A percentile compares a stretch with the other conserved stretches of the same genome.
phyloP scores from a whole-genome alignment of 129 eudicot genomes.

The Flaveria linearis region DNA sequence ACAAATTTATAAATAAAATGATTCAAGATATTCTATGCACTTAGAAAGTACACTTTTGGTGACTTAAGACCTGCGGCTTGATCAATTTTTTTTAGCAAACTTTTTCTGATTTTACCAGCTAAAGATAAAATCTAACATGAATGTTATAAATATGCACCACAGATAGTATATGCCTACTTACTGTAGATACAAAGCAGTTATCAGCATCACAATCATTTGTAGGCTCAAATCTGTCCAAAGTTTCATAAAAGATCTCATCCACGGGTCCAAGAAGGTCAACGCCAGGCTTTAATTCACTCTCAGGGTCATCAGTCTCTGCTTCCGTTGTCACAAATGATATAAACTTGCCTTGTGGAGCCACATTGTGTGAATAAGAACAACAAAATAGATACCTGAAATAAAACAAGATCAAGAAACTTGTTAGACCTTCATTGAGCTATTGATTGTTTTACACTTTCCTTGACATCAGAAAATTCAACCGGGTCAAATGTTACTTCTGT shows the following conservation, averaged over 20 bases:
- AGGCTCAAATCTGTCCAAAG: slow-evolving; percentile 80
- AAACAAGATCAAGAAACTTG: background rate
- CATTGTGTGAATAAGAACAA: slow-evolving; percentile 88
- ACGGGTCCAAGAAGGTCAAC: slow-evolving; percentile 83
- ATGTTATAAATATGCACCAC: background rate
- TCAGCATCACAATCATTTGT: slow-evolving; percentile 57
- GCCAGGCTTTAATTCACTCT: slow-evolving; percentile 87
- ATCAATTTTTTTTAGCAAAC: background rate
- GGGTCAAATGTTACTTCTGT: background rate
- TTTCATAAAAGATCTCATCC: slow-evolving; percentile 86
- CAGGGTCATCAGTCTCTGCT: slow-evolving; percentile 89
- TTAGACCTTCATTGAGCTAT: background rate
- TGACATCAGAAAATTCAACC: too few relatives aligned
- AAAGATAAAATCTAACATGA: background rate
- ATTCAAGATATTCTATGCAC: background rate
- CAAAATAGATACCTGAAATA: slow-evolving; percentile 82
- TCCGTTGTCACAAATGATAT: slow-evolving; percentile 87
- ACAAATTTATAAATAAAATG: background rate
- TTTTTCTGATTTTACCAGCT: background rate
- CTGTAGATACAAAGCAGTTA: slow-evolving; percentile 72
- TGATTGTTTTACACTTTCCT: background rate
- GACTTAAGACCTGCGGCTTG: background rate
- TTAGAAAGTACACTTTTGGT: background rate
- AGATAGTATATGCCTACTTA: slow-evolving; percentile 37
- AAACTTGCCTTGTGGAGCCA: slow-evolving; percentile 88